A percentile compares a stretch with the other conserved stretches of the same genome.
phyloP scores from a whole-genome alignment of 2,329 filamentous ascomycete species.

The Geosmithia morbida region DNA sequence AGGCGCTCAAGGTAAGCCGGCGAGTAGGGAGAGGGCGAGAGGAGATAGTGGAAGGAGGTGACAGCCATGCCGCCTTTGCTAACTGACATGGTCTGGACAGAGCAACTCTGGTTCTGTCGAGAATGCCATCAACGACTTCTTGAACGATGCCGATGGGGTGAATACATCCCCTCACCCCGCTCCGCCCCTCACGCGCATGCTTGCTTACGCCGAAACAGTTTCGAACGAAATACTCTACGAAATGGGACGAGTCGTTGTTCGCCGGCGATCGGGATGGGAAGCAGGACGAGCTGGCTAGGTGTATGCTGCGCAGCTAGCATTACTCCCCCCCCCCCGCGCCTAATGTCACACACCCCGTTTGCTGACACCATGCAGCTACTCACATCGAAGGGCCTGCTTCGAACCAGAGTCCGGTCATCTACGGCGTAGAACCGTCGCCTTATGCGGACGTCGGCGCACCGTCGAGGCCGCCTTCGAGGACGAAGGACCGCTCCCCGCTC shows the following conservation, averaged over 20 bases:
- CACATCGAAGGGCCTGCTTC: not conserved
- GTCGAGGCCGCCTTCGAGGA: conserved; percentile 48
- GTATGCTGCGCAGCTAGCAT: conserved; percentile 12
- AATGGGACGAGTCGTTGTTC: conserved; percentile 42
- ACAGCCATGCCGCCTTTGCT: too few species aligned
- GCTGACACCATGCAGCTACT: not conserved
- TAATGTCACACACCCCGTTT: too few species aligned
- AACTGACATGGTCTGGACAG: not conserved
- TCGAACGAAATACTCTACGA: conserved; percentile 26
- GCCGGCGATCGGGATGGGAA: conserved; percentile 35
- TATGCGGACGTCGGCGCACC: conserved; percentile 30
- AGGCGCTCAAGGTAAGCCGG: conserved; percentile 23
- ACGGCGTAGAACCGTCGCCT: conserved; percentile 24
- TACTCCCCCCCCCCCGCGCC: too few species aligned
- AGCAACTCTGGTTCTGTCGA: conserved; percentile 18
- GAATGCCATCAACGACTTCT: conserved; percentile 35
- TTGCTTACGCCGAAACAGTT: conserved; percentile 19
- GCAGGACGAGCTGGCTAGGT: conserved; percentile 24
- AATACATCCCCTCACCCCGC: not conserved
- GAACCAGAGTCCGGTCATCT: conserved; percentile 26
- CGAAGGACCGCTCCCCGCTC: conserved; percentile 41
- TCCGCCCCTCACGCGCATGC: not conserved
- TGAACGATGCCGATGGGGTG: conserved; percentile 27
- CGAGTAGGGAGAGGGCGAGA: not conserved
- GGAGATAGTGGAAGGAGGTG: too few species aligned